phyloP scores from a whole-genome alignment of 2,329 filamentous ascomycete genomes.

The Venturia pyrina region DNA sequence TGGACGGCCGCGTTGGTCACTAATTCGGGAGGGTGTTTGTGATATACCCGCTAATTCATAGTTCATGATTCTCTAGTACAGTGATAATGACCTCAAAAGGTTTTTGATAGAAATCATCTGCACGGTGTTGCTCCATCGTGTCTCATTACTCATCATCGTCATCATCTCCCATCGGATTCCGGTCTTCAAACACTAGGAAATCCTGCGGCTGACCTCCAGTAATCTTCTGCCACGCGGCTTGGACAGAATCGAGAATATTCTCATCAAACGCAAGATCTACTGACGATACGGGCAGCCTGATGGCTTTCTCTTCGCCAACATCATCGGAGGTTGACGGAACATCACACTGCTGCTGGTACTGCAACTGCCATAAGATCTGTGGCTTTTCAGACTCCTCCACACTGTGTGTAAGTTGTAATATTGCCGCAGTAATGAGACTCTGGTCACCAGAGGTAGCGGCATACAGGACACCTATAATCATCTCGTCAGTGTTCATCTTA shows the following conservation, averaged over 20 bases:
- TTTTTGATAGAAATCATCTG: background rate
- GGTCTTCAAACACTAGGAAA: conserved; percentile 73
- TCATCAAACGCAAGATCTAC: conserved; percentile 69
- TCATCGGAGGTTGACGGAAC: conserved; percentile 20
- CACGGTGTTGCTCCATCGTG: background rate
- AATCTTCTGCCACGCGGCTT: conserved; percentile 58
- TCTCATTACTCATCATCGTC: conserved; percentile 40
- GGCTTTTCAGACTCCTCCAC: conserved; percentile 26
- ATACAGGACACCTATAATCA: conserved; percentile 46
- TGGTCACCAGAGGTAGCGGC: conserved; percentile 31
- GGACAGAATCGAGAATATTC: conserved; percentile 53
- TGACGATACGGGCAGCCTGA: conserved; percentile 49
- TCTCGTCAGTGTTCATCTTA: conserved; percentile 25
- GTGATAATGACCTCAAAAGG: background rate
- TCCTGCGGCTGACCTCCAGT: conserved; percentile 41
- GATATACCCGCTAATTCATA: background rate
- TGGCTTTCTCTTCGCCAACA: conserved; percentile 26
- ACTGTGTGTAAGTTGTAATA: conserved; percentile 33
- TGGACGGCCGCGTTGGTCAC: background rate
- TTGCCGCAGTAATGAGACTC: conserved; percentile 31
- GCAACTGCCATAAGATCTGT: conserved; percentile 40
- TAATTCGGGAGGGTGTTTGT: background rate
- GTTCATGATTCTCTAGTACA: background rate
- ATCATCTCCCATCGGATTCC: conserved; percentile 52
- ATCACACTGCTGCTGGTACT: conserved; percentile 38